Evolutionary conservation across 2,329 filamentous ascomycete genomes (phyloP).

Genomic region (Curvularia eragrostidis): DNA sequence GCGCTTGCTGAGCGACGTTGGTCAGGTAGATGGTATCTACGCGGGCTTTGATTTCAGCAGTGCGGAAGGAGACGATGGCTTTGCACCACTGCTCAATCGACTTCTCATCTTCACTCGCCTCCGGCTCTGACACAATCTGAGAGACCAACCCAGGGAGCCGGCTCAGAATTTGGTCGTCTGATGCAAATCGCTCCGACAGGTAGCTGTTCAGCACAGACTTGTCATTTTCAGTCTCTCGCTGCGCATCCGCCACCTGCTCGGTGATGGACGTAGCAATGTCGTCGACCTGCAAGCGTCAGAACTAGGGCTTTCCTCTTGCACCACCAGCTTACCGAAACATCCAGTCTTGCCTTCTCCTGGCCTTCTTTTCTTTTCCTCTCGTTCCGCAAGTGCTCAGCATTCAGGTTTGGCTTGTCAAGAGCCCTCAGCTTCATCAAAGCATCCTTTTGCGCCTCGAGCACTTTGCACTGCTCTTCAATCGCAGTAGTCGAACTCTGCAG

Average conservation of each 20-base stretch:
- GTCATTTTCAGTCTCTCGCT: constrained; percentile 59
- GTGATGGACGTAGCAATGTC: constrained; percentile 39
- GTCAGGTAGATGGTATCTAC: constrained; percentile 63
- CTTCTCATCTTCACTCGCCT: constrained; percentile 60
- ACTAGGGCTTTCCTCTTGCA: not conserved
- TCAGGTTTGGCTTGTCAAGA: constrained; percentile 52
- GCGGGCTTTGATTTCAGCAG: constrained; percentile 51
- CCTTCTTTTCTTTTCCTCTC: constrained; percentile 47
- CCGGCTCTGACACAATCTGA: constrained; percentile 60
- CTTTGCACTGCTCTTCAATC: constrained; percentile 69
- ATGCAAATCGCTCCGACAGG: constrained; percentile 60
- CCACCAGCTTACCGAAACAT: constrained; percentile 40
- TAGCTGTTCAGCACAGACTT: constrained; percentile 57
- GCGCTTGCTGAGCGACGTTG: constrained; percentile 22
- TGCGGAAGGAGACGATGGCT: constrained; percentile 50
- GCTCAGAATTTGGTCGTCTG: constrained; percentile 70
- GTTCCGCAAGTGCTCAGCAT: constrained; percentile 47
- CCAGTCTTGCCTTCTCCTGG: constrained; percentile 53
- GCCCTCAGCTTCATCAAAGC: constrained; percentile 64
- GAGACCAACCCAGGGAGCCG: constrained; percentile 71
- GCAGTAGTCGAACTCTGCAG: constrained; percentile 69
- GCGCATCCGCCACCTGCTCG: constrained; percentile 47
- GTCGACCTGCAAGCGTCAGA: constrained; percentile 32
- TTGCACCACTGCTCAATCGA: constrained; percentile 63
- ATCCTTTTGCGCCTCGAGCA: constrained; percentile 67